Base-by-base conservation (phyloP, 768 basidiomycete genomes). In the Tricholoma furcatifolium region DNA sequence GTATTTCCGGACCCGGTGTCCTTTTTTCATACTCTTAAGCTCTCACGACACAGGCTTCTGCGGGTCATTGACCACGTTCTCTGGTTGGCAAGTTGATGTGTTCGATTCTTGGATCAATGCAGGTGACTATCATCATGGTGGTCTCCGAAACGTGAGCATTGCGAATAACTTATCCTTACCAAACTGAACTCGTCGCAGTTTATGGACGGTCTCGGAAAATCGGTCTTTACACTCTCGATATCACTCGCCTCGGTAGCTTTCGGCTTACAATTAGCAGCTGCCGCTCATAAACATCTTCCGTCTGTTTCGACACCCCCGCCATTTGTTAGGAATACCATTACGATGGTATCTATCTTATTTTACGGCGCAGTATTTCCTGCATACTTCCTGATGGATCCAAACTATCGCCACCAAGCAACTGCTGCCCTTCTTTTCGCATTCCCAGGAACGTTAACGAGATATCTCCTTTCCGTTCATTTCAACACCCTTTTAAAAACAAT, bases 21-120 rank as follows among this genome's bases (percentile, higher is more conserved):
- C 8, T 8, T 21, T n/a, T 21, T 55, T 31, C 20, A 40, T 18
- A 12, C 15, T 48, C 23, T 49, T 49, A 51, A 51, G 15, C 30
- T 14, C 14, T 12, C 24, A 27, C 14, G n/a, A n/a, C 38, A n/a
- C 38, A 87, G 94, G 93, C 12, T 93, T 98, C 68, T 98, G 97
- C 64, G 97, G 96, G 3, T 96, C 93, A 1, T 70, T 98, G 60
- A 99, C 97, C 9, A 98, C 94, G 2, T 98, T 98, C 74, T 97
- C 95, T 14, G 82, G 86, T 34, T 98, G 97, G 97, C 92, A 98
- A 68, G 65, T 91, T 9, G 91, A 95, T 55, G 70, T 93, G 0
- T 98, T 96, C 63, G 69, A 78, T 48, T 88, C 93, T 0, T 98
- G 94, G 84, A 75, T 87, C 1, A 92, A 98, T 65, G 69, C 78